A percentile compares a stretch with the other conserved stretches of the same genome.
phyloP scores from a whole-genome alignment of 805 yeast species.

The Candida orba region DNA sequence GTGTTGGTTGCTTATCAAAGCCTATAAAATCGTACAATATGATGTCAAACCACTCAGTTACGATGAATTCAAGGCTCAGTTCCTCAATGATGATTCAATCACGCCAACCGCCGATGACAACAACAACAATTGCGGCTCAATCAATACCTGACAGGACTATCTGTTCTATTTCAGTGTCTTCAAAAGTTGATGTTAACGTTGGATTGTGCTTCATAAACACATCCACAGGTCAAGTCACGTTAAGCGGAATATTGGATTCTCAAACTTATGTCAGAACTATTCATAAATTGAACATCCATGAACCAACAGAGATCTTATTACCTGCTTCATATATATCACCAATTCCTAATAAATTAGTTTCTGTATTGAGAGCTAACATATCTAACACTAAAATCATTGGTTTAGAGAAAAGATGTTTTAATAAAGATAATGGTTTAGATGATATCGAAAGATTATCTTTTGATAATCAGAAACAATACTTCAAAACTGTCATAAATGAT shows the following conservation, averaged over 20 bases:
- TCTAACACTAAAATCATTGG: constrained; percentile 22
- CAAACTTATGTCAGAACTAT: constrained; percentile 39
- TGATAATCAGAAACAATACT: constrained; percentile 17
- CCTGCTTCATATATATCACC: constrained; percentile 26
- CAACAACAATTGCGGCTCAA: background rate
- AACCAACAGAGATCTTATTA: constrained; percentile 30
- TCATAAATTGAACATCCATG: constrained; percentile 30
- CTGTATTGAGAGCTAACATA: constrained; percentile 30
- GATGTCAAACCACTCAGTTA: too few relatives aligned
- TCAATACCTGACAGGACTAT: constrained; percentile 18
- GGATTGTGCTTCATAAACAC: constrained; percentile 35
- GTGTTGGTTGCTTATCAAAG: too few relatives aligned
- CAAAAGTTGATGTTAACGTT: constrained; percentile 24
- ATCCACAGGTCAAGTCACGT: constrained; percentile 30
- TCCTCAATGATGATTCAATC: too few relatives aligned
- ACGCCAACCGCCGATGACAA: constrained; percentile 1
- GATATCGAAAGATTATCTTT: constrained; percentile 14
- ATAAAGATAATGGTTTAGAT: constrained; percentile 20
- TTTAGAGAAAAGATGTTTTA: constrained; percentile 22
- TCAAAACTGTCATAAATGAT: constrained; percentile 22
- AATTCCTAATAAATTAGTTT: constrained; percentile 25
- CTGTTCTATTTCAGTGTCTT: constrained; percentile 24
- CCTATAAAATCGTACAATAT: too few relatives aligned
- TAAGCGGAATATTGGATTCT: constrained; percentile 35
- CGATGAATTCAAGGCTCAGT: too few relatives aligned